A percentile compares a stretch with the other conserved stretches of the same genome.
Conservation (phyloP, 345 rosid genomes). For the Moricandia moricandioides region DNA sequence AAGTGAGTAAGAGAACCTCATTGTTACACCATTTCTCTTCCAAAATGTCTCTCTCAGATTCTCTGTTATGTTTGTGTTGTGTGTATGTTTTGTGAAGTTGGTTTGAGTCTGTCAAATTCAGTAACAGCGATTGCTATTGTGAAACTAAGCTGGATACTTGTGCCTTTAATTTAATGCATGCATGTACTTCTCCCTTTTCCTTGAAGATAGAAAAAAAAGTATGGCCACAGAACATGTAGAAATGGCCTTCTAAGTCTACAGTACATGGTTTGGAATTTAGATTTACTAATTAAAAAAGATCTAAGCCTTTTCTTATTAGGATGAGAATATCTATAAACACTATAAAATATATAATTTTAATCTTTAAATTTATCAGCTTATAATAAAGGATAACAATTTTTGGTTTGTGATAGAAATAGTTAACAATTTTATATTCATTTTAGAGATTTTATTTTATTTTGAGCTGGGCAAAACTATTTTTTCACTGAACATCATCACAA, state of each 20-base stretch:
- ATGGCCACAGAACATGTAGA: not conserved
- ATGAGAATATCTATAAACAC: not conserved
- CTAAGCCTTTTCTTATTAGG: not conserved
- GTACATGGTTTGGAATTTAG: not conserved
- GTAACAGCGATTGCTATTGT: slow-evolving; percentile 25
- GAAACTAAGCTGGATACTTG: slow-evolving; percentile 30
- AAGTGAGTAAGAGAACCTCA: slow-evolving; percentile 33
- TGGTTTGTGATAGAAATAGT: too few relatives aligned
- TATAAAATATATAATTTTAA: too few relatives aligned
- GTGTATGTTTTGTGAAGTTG: slow-evolving; percentile 22
- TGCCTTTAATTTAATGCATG: slow-evolving; percentile 27
- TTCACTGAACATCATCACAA: not conserved
- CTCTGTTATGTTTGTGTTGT: slow-evolving; percentile 33
- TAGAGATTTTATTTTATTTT: too few relatives aligned
- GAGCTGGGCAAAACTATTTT: too few relatives aligned
- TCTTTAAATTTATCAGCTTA: too few relatives aligned
- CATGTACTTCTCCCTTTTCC: slow-evolving; percentile 23
- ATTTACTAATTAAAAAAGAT: not conserved
- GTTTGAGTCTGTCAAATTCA: slow-evolving; percentile 22
- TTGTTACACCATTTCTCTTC: slow-evolving; percentile 32
- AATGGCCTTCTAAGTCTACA: not conserved
- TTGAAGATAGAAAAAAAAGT: not conserved
- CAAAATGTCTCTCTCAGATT: slow-evolving; percentile 34
- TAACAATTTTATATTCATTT: too few relatives aligned
- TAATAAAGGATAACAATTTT: too few relatives aligned